Conservation (phyloP, 2,329 filamentous ascomycete genomes). For the Fusarium sp. region DNA sequence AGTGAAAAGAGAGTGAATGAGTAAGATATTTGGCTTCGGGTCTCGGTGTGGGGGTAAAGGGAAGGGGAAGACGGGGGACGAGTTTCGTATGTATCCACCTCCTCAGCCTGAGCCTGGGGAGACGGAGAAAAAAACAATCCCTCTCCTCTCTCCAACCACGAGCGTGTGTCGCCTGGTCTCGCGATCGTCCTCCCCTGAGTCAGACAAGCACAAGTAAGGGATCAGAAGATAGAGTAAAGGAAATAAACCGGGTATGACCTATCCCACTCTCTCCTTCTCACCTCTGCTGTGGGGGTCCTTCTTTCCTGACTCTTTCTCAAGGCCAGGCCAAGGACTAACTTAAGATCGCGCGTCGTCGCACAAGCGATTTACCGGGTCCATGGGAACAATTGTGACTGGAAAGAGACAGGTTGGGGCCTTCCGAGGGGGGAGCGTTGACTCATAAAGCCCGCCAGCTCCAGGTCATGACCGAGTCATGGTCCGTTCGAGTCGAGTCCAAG, state of each 20-base stretch:
- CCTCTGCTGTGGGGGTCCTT: slow-evolving; percentile 15
- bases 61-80: slow-evolving; percentile 20
- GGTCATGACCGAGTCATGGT: slow-evolving; percentile 47
- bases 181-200: slow-evolving; percentile 17
- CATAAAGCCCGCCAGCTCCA: slow-evolving; percentile 43
- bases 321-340: slow-evolving; percentile 5
- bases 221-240: slow-evolving; percentile 7
- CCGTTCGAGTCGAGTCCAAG: neutral
- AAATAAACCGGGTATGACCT: slow-evolving; percentile 37
- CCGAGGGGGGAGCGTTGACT: slow-evolving; percentile 48
- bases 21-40: slow-evolving; percentile 16
- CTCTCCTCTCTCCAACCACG: neutral
- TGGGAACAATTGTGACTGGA: slow-evolving; percentile 46
- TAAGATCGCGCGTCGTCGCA: slow-evolving; percentile 27
- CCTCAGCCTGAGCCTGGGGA: slow-evolving; percentile 1
- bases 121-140: neutral
- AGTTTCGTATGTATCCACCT: slow-evolving; percentile 31
- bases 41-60: slow-evolving; percentile 22
- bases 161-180: neutral
- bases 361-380: slow-evolving; percentile 36
- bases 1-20: slow-evolving; percentile 21
- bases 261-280: slow-evolving; percentile 1
- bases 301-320: slow-evolving; percentile 6
- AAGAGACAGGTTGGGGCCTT: slow-evolving; percentile 36
- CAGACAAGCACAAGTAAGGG: slow-evolving; percentile 9